A percentile compares a stretch with the other conserved stretches of the same genome.
Conservation (phyloP, 2,329 filamentous ascomycete genomes). For the Trichoderma sp. region DNA sequence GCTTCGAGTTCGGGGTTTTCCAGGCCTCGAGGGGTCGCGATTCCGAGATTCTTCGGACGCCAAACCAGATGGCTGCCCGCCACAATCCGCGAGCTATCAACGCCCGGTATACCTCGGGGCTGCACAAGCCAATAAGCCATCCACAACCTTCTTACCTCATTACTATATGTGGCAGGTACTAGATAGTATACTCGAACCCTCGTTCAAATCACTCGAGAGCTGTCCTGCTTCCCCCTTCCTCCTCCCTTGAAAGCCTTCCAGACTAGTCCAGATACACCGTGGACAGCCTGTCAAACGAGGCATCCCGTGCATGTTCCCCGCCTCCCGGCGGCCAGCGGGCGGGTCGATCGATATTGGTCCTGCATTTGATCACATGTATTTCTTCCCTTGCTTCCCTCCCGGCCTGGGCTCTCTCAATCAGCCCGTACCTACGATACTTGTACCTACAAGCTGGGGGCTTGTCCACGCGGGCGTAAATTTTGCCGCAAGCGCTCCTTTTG, state of each 20-base stretch:
- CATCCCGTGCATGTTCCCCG: slow-evolving; percentile 18
- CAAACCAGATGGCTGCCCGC: neutral
- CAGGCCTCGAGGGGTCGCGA: neutral
- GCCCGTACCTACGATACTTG: neutral
- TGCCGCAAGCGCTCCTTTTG: neutral
- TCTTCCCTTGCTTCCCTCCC: no score
- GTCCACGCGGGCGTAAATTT: slow-evolving; percentile 10
- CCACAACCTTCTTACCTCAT: no score
- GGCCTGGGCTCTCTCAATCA: neutral
- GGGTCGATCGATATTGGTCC: slow-evolving; percentile 28
- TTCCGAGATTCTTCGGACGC: neutral
- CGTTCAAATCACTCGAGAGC: neutral
- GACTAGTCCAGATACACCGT: slow-evolving; percentile 16
- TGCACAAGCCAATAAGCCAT: no score
- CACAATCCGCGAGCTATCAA: neutral
- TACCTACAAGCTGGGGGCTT: neutral
- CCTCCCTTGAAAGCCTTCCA: slow-evolving; percentile 10
- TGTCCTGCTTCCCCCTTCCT: neutral
- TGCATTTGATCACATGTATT: neutral
- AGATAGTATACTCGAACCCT: neutral
- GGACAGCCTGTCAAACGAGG: neutral
- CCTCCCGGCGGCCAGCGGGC: slow-evolving; percentile 8
- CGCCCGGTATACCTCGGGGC: neutral
- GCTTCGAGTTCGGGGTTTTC: neutral
- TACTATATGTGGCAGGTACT: no score